Evolutionary conservation across 495 filamentous ascomycete species (phyloP), one percentile per base, ranked within the genome.

Genomic region (Aspergillus incahuasiensis): DNA sequence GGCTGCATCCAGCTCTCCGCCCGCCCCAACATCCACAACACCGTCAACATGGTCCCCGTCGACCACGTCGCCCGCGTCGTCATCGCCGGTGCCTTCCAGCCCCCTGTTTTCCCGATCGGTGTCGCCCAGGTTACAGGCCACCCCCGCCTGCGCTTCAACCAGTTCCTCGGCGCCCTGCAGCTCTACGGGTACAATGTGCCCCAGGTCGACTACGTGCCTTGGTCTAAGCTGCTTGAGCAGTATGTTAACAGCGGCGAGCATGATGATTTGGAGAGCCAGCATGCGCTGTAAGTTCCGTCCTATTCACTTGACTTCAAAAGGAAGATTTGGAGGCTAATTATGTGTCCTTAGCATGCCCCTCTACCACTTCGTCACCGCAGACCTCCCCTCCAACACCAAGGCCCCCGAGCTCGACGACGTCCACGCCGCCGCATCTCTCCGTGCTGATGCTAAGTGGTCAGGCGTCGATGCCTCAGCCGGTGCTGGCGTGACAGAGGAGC

Each of bases 1-100:
- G 92, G 90, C 43, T 95, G 90, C 58, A 80, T 95, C 45, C 94
- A 98, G 67, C 74, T 96, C 0, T 71, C 69, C 0, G 72, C 78
- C 22, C 82, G 87, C 1, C 94, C 94, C 0, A 77, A 81, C 55
- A 91, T 98, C 59, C 65, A 75, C 70, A 98, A 96, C 72, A 92
- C 89, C 0, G 83, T 97, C 64, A 98, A 98, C 72, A 83, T 84
- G 66, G 90, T 96, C 3, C 94, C 94, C 0, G 91, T 97, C 22
- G 82, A 86, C 62, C 88, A 94, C 63, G 92, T 96, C 47, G 83
- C 87, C 0, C 77, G 84, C 7, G 80, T 95, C 15, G 86, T 96
- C 20, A 84, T 90, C 21, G 89, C 91, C 1, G 73, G 82, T 38
- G 81, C 85, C 7, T 75, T 95, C 54, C 77, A 84, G 60, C 85